Evolutionary conservation across 2,329 filamentous ascomycete species (phyloP).

Genomic region (Cytospora leucostoma): DNA sequence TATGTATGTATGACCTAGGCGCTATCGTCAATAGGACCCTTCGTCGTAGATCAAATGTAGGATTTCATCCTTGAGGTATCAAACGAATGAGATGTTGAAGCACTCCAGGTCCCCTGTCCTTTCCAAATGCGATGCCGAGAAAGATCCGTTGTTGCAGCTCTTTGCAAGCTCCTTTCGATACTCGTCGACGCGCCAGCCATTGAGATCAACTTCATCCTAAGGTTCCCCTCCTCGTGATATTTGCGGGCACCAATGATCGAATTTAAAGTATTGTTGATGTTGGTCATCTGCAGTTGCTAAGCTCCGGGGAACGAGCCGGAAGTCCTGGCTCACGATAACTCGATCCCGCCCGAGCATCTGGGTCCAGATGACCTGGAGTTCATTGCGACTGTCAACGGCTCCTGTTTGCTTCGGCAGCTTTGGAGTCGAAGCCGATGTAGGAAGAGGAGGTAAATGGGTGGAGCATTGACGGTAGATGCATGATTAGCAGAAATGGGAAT

Average conservation of each 20-base stretch:
- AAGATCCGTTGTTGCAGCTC: slow-evolving; percentile 18
- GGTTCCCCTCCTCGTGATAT: slow-evolving; percentile 19
- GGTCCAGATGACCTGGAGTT: slow-evolving; percentile 8
- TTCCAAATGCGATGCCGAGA: slow-evolving; percentile 22
- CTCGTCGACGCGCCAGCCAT: slow-evolving; percentile 7
- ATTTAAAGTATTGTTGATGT: background rate
- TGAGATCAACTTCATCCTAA: slow-evolving; percentile 12
- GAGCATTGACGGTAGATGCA: no score
- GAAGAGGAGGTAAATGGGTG: no score
- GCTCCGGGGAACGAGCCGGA: slow-evolving; percentile 1
- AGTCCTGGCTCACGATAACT: background rate
- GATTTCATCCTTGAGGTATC: slow-evolving; percentile 15
- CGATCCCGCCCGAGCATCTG: slow-evolving; percentile 15
- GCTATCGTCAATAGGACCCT: slow-evolving; percentile 12
- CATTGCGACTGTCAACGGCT: no score
- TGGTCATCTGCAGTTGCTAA: slow-evolving; percentile 23
- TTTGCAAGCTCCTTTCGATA: slow-evolving; percentile 1
- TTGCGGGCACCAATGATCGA: slow-evolving; percentile 29
- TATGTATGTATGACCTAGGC: slow-evolving; percentile 9
- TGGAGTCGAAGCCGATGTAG: no score
- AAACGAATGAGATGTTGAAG: slow-evolving; percentile 8
- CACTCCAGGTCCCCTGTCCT: slow-evolving; percentile 1
- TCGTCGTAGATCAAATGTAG: background rate
- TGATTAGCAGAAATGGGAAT: no score
- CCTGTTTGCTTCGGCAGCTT: no score